Evolutionary conservation across 2,329 filamentous ascomycete genomes (phyloP), one percentile per base, ranked within the genome.

Genomic region (Microsporum canis): DNA sequence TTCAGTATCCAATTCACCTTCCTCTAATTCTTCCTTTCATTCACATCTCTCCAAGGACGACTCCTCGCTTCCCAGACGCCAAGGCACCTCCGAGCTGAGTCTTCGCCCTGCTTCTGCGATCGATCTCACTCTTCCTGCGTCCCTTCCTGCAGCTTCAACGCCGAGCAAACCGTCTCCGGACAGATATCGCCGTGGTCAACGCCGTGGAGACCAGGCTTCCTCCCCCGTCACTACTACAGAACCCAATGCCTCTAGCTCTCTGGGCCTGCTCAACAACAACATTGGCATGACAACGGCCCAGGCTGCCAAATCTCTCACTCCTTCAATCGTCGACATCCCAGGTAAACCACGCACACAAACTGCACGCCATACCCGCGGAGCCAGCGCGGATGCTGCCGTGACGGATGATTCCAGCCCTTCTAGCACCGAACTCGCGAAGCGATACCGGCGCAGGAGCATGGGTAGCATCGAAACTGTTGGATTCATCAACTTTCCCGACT

Each of bases 371-470:
- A 80, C 68, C 77, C 82, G 77, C 74, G 82, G 71, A 72, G 83
- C 72, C 10, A 87, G 84, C 66, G 81, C 82, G 56, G 89, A 95
- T 72, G 89, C 94, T 67, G 83, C 85, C 70, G 82, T 85, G 61
- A 70, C 89, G 39, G 70, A 74, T 51, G 70, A 68, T 49, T 63
- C 78, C 80, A 68, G 84, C 79, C 61, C 78, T 80, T 17, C 58
- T 3, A 43, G 60, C 72, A 78, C 82, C 17, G 89, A 92, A 33
- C 81, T 87, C 39, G 82, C 85, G 7, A 90, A 88, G 74, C 82
- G 89, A 70, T 88, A 91, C 74, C 82, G 91, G 67, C 84, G 91
- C 70, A 85, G 91, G 66, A 96, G 91, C 75, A 83, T 95, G 76
- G 89, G 89, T 66, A 87, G 84, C 61, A 76, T 87, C 63, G 79